Base-by-base conservation (phyloP, 2,329 filamentous ascomycete species). In the Acrocalymma vagum region DNA sequence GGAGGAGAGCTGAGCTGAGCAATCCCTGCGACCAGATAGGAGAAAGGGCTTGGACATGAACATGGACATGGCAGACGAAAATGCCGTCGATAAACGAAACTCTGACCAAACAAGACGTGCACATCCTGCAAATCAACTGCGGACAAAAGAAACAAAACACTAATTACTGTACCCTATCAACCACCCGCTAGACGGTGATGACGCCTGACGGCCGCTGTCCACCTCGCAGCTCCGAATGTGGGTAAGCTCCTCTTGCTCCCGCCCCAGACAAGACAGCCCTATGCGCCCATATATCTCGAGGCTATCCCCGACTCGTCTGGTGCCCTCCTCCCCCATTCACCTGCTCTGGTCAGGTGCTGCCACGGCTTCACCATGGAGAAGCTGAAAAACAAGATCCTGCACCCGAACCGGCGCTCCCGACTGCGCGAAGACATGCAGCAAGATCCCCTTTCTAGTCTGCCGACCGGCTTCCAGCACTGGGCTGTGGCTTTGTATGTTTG, bases 401-500 rank as follows among this genome's bases (percentile, higher is more conserved):
- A 51, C 22, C 31, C 59, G 22, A 50, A 58, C 38, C 52, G 60
- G 23, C 59, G 54, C 29, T 47, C 62, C 14, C 47, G 51, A 31
- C 53, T 53, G 42, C 51, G 48, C 5, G 53, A 61, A 33, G 50
- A 55, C n/a, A 60, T 57, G 53, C 45, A 55, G 28, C 49, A 45
- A n/a, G 47, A 51, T 7, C 47, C 51, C 32, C 24, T 24, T n/a
- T n/a, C n/a, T 30, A 35, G 39, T 29, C 38, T 54, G 23, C 50
- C 43, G 26, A 44, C 48, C 8, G 52, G 60, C 30, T 71, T 72
- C 41, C 62, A 65, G 42, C 56, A 69, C 40, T 73, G 70, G 70
- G 67, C 65, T 30, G 53, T 72, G 16, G 69, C 70, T 39, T 73
- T 72, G 69, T 72, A 58, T 53, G 65, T 47, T 9, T 17, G 14